phyloP scores from a whole-genome alignment of 345 rosid species.

The Melaleuca alternifolia region DNA sequence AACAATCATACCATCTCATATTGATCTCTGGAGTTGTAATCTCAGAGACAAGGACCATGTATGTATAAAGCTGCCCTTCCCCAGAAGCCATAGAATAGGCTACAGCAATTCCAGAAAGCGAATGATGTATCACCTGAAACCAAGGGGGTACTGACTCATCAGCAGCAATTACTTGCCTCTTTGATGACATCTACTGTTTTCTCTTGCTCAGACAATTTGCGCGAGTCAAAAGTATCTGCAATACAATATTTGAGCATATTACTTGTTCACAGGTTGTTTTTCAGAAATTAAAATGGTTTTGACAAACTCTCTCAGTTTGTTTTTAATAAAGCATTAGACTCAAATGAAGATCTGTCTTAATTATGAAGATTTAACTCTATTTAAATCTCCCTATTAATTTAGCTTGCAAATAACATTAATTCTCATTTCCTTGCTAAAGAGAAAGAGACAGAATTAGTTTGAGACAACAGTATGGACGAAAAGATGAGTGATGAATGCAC shows the following conservation, averaged over 20 bases:
- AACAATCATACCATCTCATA: conserved; percentile 65
- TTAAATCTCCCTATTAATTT: background rate
- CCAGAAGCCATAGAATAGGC: conserved; percentile 67
- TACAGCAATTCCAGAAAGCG: conserved; percentile 50
- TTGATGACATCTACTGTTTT: background rate
- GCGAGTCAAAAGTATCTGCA: background rate
- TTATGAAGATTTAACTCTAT: background rate
- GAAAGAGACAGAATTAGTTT: background rate
- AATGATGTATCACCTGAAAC: conserved; percentile 68
- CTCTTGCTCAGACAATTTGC: background rate
- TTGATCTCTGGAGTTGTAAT: conserved; percentile 81
- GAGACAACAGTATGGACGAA: background rate
- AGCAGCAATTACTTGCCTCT: background rate
- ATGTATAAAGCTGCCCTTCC: conserved; percentile 80
- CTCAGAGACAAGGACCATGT: conserved; percentile 80
- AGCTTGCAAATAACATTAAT: background rate
- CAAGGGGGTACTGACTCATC: background rate
- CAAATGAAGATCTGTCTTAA: background rate
- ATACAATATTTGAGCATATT: background rate
- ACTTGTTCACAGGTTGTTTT: background rate
- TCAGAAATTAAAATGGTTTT: background rate
- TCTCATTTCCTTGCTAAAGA: background rate
- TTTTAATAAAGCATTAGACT: background rate
- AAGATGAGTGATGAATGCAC: background rate
- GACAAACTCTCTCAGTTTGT: background rate